Percentiles rank a stretch among this genome's conserved stretches.
Conservation (phyloP, 176 grass and related monocot species). For the Thinopyrum elongatum region DNA sequence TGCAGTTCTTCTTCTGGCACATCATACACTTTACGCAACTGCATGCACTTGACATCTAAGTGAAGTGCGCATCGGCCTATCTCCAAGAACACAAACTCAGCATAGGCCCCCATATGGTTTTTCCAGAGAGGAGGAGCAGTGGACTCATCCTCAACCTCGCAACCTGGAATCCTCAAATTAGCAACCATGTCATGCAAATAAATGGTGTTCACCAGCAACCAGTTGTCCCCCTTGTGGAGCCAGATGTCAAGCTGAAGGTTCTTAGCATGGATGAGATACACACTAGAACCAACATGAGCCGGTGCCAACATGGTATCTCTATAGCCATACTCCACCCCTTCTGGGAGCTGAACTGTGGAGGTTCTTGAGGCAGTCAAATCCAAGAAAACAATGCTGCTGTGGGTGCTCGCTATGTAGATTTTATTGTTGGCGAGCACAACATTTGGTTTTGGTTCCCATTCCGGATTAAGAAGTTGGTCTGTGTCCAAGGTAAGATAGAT, state of each 20-base stretch:
- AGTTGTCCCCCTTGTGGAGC: neutral
- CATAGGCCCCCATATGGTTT: neutral
- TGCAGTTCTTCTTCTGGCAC: no score
- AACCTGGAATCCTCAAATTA: neutral
- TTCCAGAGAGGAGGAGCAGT: neutral
- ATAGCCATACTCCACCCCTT: neutral
- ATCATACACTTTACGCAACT: no score
- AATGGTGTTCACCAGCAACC: neutral
- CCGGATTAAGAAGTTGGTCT: no score
- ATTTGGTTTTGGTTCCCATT: neutral
- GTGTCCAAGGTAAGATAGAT: no score
- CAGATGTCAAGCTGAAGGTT: no score
- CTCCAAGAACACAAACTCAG: no score
- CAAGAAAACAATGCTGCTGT: neutral
- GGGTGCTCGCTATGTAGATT: neutral
- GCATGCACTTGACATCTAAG: no score
- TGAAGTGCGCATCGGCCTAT: no score
- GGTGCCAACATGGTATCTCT: neutral
- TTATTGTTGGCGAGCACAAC: neutral
- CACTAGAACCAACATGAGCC: neutral
- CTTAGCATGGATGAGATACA: neutral
- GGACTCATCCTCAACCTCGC: neutral
- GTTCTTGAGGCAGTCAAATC: no score
- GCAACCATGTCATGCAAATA: neutral
- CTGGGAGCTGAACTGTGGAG: neutral